Evolutionary conservation across 257 asterid species (phyloP).

Genomic region (Lithospermum erythrorhizon): DNA sequence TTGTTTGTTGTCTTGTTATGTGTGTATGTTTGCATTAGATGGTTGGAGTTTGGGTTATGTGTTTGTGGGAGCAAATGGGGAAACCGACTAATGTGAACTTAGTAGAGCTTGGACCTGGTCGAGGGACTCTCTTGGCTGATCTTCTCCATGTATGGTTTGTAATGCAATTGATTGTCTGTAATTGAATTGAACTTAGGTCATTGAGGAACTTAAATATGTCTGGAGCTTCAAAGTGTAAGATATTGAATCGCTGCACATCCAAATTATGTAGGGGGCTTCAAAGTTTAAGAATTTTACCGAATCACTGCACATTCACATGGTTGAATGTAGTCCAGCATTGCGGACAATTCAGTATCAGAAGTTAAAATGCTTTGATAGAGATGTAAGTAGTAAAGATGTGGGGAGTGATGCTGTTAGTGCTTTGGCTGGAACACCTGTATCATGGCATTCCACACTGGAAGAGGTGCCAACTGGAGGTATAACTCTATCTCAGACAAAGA

Average conservation of each 20-base stretch:
- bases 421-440: constrained; percentile 58
- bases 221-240: constrained; percentile 76
- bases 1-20: background rate
- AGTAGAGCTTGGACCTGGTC: constrained; percentile 97
- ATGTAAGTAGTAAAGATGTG: constrained; percentile 25
- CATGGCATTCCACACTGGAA: constrained; percentile 87
- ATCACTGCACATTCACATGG: constrained; percentile 73
- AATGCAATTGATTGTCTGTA: background rate
- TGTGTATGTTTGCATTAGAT: constrained; percentile 28
- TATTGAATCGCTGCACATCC: constrained; percentile 15
- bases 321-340: constrained; percentile 87
- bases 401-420: constrained; percentile 38
- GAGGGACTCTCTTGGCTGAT: constrained; percentile 96
- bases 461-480: constrained; percentile 92
- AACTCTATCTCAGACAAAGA: background rate
- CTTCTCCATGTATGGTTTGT: constrained; percentile 64
- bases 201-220: constrained; percentile 11
- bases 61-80: constrained; percentile 99
- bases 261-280: constrained; percentile 46
- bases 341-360: constrained; percentile 62
- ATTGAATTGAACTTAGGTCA: constrained; percentile 7
- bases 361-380: constrained; percentile 52
- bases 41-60: constrained; percentile 93
- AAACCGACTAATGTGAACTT: constrained; percentile 60
- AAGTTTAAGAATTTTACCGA: constrained; percentile 69